Percentiles rank a stretch among this genome's conserved stretches.
Conservation (phyloP, 2,329 filamentous ascomycete genomes). For the Talaromyces sp. region DNA sequence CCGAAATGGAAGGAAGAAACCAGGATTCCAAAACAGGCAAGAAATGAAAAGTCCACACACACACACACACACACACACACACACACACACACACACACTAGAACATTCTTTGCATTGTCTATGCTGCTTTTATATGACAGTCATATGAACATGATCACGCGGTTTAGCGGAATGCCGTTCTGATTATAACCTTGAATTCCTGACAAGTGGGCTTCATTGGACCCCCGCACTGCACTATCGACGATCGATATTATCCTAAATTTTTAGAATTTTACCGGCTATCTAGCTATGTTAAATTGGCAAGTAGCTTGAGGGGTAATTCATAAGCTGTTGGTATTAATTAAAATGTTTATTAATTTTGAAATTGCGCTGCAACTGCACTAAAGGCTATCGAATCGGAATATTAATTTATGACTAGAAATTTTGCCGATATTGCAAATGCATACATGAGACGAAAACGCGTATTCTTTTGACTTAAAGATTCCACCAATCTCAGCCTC, state of each 20-base stretch:
- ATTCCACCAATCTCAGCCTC: background rate
- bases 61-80: background rate
- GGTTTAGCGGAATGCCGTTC: background rate
- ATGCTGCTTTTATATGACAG: background rate
- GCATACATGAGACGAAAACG: background rate
- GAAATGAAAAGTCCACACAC: background rate
- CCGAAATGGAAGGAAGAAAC: background rate
- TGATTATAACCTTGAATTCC: background rate
- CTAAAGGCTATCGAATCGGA: background rate
- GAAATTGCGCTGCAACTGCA: background rate
- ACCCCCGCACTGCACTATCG: background rate
- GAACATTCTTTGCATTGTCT: background rate
- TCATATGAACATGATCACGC: background rate
- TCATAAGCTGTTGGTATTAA: background rate
- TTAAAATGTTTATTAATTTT: too few species aligned
- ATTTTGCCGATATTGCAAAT: background rate
- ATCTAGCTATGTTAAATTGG: background rate
- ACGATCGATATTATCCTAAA: background rate
- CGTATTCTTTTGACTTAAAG: background rate
- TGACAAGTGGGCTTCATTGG: background rate
- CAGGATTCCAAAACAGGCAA: background rate
- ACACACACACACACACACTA: background rate
- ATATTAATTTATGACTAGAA: background rate
- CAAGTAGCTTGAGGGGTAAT: background rate
- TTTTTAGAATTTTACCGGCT: background rate